Evolutionary conservation across 1,284 basidiomycete genomes (phyloP), one percentile per base, ranked within the genome.

Genomic region (Puccinia coronata): DNA sequence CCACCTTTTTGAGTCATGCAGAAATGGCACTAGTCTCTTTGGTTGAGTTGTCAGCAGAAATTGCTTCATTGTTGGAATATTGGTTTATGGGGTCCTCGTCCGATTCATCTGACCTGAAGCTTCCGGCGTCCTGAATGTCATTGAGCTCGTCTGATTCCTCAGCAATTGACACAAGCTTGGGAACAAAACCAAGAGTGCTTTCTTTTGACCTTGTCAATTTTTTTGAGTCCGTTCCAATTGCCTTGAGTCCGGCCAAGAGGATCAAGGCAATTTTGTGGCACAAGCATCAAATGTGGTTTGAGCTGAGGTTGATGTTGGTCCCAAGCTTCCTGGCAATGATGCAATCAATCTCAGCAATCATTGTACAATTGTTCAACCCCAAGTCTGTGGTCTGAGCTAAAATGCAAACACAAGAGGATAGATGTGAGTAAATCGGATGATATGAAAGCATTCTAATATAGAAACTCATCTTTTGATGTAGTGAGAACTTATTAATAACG

Each of bases 201-300:
- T 16, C 31, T 4, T 23, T 57, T 57, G 9, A 6, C n/a, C n/a
- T 57, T 11, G n/a, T 23, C n/a, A 57, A 47, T 6, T 23, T 23
- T 57, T 57, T 57, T 6, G 8, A 11, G 20, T 8, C 9, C 11
- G n/a, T 6, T 57, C n/a, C 11, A 31, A 57, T 57, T 31, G 9
- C 55, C n/a, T 65, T 39, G 61, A 72, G 70, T 14, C 70, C 70
- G 6, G 70, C 41, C 2, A 53, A 53, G 39, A 72, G 31, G 2
- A 73, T 73, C 51, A 73, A 14, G 2, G 51, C 71, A 25, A 73
- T 57, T 20, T 73, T 73, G 34, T 72, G 43, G 34, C 71, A 73
- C 18, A 73, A 57, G 16, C 49, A 73, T 23, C 34, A 0, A 23
- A 53, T 53, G 20, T 53, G 55, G 16, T 20, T 53, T 34, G 4